Conservation (phyloP, 371 early-diverging fungal genomes). For the Rhizopus sp. region DNA sequence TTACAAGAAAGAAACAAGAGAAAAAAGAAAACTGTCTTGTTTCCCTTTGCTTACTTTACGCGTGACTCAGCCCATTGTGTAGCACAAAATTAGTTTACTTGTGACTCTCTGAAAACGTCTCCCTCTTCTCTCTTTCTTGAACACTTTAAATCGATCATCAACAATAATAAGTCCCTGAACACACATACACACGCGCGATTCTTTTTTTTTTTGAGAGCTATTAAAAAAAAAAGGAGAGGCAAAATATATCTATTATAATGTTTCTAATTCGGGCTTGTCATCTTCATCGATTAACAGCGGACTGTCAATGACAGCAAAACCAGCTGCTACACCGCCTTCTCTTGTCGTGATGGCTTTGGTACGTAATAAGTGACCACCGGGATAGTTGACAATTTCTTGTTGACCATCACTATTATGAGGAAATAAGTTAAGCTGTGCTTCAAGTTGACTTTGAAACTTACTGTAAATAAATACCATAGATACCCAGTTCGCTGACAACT, state of each 20-base stretch:
- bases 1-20: too few relatives aligned
- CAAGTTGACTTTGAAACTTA: slow-evolving; percentile 29
- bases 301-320: slow-evolving; percentile 96
- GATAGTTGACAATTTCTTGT: slow-evolving; percentile 72
- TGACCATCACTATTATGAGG: slow-evolving; percentile 55
- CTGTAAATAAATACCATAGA: slow-evolving; percentile 90
- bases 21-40: too few relatives aligned
- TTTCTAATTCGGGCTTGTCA: background rate
- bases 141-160: too few relatives aligned
- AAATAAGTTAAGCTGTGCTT: background rate
- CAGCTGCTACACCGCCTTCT: slow-evolving; percentile 98
- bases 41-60: too few relatives aligned
- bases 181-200: too few relatives aligned
- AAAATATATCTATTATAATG: background rate
- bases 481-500: slow-evolving; percentile 91
- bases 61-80: too few relatives aligned
- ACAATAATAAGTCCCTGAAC: too few relatives aligned
- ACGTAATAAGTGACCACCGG: slow-evolving; percentile 90
- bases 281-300: slow-evolving; percentile 58
- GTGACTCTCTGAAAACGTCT: too few relatives aligned
- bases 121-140: too few relatives aligned
- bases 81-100: too few relatives aligned
- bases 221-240: background rate
- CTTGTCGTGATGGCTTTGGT: slow-evolving; percentile 83
- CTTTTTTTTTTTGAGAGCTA: too few relatives aligned